Conservation (phyloP, 2,329 filamentous ascomycete species). For the Spiromastix sp. region DNA sequence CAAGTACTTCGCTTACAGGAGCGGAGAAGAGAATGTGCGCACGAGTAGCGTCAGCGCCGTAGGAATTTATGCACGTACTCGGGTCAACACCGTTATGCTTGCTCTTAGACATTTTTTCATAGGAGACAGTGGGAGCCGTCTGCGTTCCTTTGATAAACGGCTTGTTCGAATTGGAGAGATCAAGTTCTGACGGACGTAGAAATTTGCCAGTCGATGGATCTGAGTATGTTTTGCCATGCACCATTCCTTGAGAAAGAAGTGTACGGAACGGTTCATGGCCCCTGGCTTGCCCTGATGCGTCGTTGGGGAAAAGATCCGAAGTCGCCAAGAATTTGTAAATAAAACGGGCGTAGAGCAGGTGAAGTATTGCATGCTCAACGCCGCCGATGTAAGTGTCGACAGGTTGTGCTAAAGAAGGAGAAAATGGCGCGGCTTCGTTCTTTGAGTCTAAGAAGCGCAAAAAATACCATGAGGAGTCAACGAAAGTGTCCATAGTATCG, state of each 20-base stretch:
- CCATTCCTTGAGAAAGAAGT: conserved; percentile 87
- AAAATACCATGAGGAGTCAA: conserved; percentile 92
- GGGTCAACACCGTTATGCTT: conserved; percentile 90
- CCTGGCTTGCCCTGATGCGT: conserved; percentile 13
- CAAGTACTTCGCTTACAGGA: conserved; percentile 69
- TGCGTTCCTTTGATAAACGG: conserved; percentile 56
- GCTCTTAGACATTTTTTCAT: conserved; percentile 92
- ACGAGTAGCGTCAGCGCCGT: conserved; percentile 74
- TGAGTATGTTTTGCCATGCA: conserved; percentile 74
- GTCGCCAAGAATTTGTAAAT: conserved; percentile 75
- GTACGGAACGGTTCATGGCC: conserved; percentile 66
- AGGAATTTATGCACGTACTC: conserved; percentile 56
- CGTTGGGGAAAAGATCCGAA: conserved; percentile 28
- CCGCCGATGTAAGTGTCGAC: conserved; percentile 86
- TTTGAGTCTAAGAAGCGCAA: conserved; percentile 53
- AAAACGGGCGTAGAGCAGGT: conserved; percentile 81
- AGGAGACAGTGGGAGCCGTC: conserved; percentile 51
- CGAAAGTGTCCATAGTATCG: conserved; percentile 94
- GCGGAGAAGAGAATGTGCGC: conserved; percentile 86
- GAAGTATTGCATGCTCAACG: conserved; percentile 82
- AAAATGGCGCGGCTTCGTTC: conserved; percentile 53
- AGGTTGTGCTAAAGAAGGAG: conserved; percentile 49
- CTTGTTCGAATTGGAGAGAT: conserved; percentile 44
- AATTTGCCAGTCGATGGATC: conserved; percentile 67
- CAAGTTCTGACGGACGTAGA: conserved; percentile 64